Conservation (phyloP, 129 eudicot genomes). For the Pulicaria dysenterica region DNA sequence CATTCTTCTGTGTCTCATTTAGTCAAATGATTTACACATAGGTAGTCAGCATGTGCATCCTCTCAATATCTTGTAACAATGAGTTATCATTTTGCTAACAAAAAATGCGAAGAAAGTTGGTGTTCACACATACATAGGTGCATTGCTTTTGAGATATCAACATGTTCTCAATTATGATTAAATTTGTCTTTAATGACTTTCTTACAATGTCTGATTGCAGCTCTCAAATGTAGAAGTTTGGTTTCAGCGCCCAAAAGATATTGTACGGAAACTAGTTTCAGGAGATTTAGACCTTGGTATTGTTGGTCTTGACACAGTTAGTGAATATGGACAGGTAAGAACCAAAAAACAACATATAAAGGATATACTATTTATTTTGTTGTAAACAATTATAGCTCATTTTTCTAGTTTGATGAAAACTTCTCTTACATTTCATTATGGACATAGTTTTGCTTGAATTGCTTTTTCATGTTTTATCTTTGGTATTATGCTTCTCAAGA, state of each 20-base stretch:
- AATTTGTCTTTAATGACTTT: slow-evolving; percentile 20
- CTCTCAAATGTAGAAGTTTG: slow-evolving; percentile 83
- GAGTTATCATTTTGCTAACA: neutral
- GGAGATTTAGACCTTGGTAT: slow-evolving; percentile 97
- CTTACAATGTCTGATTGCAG: slow-evolving; percentile 46
- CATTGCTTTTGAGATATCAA: slow-evolving; percentile 19
- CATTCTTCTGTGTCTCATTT: neutral
- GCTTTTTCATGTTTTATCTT: slow-evolving; percentile 8
- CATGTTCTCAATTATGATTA: neutral
- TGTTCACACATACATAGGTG: neutral
- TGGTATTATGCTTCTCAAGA: neutral
- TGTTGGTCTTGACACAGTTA: slow-evolving; percentile 86
- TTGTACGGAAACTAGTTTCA: slow-evolving; percentile 80
- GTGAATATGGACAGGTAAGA: slow-evolving; percentile 83
- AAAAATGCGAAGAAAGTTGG: slow-evolving; percentile 9
- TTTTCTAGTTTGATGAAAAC: neutral
- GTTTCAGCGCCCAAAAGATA: slow-evolving; percentile 93
- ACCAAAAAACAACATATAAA: neutral
- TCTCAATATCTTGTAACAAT: neutral
- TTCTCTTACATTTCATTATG: slow-evolving; percentile 15
- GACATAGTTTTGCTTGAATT: neutral
- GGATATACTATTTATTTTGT: neutral
- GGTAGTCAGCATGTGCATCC: neutral
- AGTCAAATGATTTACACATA: neutral
- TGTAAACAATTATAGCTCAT: neutral